Evolutionary conservation across 2,329 filamentous ascomycete species (phyloP).

Genomic region (Aureobasidium lini): DNA sequence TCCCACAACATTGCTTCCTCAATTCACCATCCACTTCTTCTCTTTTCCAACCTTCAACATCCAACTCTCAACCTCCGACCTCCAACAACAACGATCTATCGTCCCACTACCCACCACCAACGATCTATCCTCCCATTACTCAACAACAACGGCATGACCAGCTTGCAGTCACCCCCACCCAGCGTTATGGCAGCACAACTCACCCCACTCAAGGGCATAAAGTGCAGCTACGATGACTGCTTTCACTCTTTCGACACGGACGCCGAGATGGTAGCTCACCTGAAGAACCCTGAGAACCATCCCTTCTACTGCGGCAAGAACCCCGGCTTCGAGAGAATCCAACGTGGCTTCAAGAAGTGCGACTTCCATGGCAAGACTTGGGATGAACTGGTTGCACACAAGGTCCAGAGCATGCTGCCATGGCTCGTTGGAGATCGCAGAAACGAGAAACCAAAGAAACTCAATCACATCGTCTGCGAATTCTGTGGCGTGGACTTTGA

Average conservation of each 20-base stretch:
- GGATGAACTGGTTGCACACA: conserved; percentile 26
- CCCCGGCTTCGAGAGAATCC: conserved; percentile 28
- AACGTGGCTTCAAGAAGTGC: conserved; percentile 31
- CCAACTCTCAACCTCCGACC: background rate
- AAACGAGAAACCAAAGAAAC: conserved; percentile 19
- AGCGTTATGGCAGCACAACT: conserved; percentile 21
- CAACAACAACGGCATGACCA: background rate
- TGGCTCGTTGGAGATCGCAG: conserved; percentile 16
- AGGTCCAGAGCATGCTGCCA: conserved; percentile 28
- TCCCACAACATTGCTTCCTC: background rate
- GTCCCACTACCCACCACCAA: background rate
- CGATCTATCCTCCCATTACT: background rate
- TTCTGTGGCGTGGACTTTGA: conserved; percentile 51
- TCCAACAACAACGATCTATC: background rate
- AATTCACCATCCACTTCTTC: background rate
- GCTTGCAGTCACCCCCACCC: background rate
- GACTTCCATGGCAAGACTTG: conserved; percentile 30
- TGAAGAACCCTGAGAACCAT: conserved; percentile 36
- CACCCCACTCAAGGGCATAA: conserved; percentile 21
- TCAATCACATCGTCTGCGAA: conserved; percentile 45
- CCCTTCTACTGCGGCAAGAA: conserved; percentile 39
- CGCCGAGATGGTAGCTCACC: conserved; percentile 45
- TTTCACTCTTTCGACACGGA: conserved; percentile 36
- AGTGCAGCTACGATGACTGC: conserved; percentile 42
- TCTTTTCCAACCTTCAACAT: background rate